These are phyloP conservation scores for Naganishia cerealis DNA, from an alignment of 1,284 basidiomycete species.

Conservation along the genomic window DNA sequence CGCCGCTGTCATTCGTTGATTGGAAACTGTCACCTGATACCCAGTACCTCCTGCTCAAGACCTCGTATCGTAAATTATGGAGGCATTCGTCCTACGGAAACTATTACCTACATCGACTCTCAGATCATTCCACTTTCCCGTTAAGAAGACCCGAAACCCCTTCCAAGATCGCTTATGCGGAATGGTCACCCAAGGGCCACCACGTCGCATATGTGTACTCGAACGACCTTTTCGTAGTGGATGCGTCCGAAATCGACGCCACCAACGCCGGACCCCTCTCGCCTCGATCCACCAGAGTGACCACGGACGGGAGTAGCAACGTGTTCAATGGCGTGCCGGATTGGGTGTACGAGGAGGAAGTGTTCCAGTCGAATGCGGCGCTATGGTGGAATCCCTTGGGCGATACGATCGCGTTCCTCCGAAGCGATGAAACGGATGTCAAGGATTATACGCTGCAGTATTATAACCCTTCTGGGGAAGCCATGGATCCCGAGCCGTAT, in stretches of 20 bases:
- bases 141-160: conserved; percentile 63
- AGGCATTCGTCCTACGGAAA: conserved; percentile 82
- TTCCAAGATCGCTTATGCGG: conserved; percentile 71
- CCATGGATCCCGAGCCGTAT: conserved; percentile 73
- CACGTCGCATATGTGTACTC: conserved; percentile 76
- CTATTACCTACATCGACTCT: conserved; percentile 77
- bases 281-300: conserved; percentile 65
- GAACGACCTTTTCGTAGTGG: conserved; percentile 81
- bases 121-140: conserved; percentile 65
- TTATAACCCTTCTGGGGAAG: conserved; percentile 77
- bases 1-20: conserved; percentile 58
- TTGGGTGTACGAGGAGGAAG: conserved; percentile 96
- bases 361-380: conserved; percentile 67
- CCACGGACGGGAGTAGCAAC: conserved; percentile 73
- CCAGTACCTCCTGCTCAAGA: conserved; percentile 77
- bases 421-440: conserved; percentile 83
- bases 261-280: background rate
- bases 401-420: conserved; percentile 75
- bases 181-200: conserved; percentile 78
- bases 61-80: conserved; percentile 84
- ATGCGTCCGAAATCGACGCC: conserved; percentile 46
- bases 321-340: conserved; percentile 93
- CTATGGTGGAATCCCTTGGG: conserved; percentile 91
- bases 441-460: conserved; percentile 82
- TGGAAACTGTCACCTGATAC: conserved; percentile 86